Conservation (phyloP, 352 stramenopile species). For the Saprolegnia parasitica region DNA sequence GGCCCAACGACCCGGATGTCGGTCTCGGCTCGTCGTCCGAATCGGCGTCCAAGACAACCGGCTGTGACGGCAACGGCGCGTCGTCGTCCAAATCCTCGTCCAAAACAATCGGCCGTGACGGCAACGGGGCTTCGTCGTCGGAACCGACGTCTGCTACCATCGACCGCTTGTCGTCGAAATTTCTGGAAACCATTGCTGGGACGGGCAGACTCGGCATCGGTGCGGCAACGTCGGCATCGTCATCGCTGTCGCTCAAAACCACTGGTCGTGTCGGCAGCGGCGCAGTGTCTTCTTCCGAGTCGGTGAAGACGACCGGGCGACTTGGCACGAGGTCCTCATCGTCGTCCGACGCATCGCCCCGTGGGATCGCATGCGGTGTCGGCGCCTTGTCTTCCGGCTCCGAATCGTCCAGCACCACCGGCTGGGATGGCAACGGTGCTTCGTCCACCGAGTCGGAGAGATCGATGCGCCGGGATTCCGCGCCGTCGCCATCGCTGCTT, state of each 20-base stretch:
- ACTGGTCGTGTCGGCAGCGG: neutral
- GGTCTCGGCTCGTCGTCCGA: neutral
- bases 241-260: no score
- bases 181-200: no score
- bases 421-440: neutral
- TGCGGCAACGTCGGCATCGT: no score
- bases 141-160: neutral
- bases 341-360: neutral
- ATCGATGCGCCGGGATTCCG: neutral
- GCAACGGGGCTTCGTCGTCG: neutral
- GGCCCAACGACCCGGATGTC: neutral
- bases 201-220: no score
- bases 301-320: neutral
- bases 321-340: neutral
- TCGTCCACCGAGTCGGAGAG: neutral
- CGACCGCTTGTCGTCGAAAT: no score
- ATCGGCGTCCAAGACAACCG: neutral
- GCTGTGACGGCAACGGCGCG: neutral
- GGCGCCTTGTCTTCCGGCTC: neutral
- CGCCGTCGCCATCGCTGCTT: neutral
- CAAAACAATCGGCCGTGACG: neutral
- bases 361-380: neutral
- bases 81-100: neutral
- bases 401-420: neutral
- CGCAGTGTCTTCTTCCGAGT: neutral